Conservation (phyloP, 768 basidiomycete species). For the Termitomyces bulborhizus region DNA sequence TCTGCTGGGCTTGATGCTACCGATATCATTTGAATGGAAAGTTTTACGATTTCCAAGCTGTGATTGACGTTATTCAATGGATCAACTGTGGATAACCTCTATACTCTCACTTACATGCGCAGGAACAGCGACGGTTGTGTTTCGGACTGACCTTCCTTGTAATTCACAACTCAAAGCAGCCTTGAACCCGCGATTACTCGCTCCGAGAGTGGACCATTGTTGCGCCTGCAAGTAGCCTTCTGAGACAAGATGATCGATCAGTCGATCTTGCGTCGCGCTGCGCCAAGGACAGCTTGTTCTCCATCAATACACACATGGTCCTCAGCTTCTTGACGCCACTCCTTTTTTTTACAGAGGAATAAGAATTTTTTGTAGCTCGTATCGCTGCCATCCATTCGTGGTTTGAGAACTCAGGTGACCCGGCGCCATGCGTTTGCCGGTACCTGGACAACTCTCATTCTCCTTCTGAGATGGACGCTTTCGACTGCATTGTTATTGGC, state of each 20-base stretch:
- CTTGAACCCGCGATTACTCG: not conserved
- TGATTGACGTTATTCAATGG: no score
- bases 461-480: constrained; percentile 14
- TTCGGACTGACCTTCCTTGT: no score
- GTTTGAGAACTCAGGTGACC: constrained; percentile 6
- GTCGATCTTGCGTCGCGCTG: not conserved
- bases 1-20: no score
- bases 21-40: no score
- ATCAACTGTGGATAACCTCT: no score
- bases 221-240: not conserved
- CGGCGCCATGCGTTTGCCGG: not conserved
- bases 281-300: not conserved
- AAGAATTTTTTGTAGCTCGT: not conserved
- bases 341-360: not conserved
- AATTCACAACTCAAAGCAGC: no score
- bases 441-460: constrained; percentile 2
- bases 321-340: constrained; percentile 3
- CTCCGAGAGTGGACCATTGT: not conserved
- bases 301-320: not conserved
- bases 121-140: no score
- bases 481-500: constrained; percentile 59
- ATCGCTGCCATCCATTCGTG: not conserved
- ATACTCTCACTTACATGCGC: no score
- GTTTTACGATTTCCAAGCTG: no score
- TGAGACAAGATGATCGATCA: not conserved